Conservation (phyloP, 139 green algal genomes). For the Coelastrella sp. region DNA sequence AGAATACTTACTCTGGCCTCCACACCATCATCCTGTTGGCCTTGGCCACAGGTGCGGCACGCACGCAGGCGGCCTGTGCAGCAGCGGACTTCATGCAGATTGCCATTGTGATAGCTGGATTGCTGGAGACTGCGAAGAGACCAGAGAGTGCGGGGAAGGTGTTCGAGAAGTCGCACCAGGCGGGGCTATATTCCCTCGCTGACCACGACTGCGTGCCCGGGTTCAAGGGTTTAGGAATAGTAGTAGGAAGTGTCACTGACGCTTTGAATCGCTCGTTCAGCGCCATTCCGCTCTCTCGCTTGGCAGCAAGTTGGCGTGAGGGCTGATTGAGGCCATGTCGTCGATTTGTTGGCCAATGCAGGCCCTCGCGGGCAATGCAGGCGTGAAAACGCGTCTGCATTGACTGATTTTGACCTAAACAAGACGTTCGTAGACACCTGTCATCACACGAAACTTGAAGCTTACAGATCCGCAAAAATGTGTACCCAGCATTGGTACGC, state of each 20-base stretch:
- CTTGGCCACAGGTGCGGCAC: constrained; percentile 65
- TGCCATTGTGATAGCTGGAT: constrained; percentile 41
- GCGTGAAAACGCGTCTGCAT: not conserved
- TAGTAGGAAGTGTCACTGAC: not conserved
- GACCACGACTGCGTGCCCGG: not conserved
- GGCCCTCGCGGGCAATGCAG: not conserved
- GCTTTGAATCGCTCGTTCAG: not conserved
- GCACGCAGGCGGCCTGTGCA: not conserved
- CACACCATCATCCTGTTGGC: constrained; percentile 84
- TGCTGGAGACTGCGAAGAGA: not conserved
- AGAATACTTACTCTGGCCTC: constrained; percentile 70
- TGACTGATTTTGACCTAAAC: not conserved
- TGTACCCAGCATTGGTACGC: no score
- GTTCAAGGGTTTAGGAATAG: not conserved
- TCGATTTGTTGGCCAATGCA: not conserved
- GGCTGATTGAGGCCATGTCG: not conserved
- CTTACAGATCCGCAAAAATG: no score
- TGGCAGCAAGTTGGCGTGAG: not conserved
- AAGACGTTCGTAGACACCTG: not conserved
- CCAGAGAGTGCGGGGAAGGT: constrained; percentile 1
- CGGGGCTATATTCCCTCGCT: not conserved
- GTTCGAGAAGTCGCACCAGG: not conserved
- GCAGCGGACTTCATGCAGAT: constrained; percentile 32
- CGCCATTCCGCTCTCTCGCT: not conserved
- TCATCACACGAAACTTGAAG: not conserved